phyloP scores from a whole-genome alignment of 345 rosid genomes.

The Isatis tinctoria region DNA sequence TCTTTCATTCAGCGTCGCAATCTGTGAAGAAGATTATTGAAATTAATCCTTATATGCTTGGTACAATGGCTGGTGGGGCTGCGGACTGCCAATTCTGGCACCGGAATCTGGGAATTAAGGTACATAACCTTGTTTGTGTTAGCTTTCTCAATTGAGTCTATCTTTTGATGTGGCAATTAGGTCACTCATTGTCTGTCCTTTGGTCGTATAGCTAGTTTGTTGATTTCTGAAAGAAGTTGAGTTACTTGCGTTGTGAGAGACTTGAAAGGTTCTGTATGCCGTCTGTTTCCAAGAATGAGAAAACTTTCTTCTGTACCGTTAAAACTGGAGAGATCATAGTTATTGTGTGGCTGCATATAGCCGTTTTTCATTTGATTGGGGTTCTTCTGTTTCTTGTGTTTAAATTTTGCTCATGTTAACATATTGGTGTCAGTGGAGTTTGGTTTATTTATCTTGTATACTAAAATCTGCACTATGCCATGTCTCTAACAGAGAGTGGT shows the following conservation, averaged over 20 bases:
- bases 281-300: too few species aligned
- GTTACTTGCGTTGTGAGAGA: background rate
- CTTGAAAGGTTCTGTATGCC: background rate
- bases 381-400: background rate
- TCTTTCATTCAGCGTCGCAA: conserved; percentile 51
- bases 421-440: background rate
- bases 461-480: background rate
- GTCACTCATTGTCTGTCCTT: background rate
- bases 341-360: background rate
- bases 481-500: background rate
- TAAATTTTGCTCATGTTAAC: background rate
- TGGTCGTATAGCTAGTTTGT: background rate
- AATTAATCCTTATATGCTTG: conserved; percentile 86
- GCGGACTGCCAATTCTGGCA: conserved; percentile 96
- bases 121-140: background rate
- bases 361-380: background rate
- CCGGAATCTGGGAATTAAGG: conserved; percentile 84
- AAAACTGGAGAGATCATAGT: background rate
- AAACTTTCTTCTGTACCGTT: background rate
- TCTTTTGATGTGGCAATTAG: background rate
- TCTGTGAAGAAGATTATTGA: conserved; percentile 89
- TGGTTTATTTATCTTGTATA: background rate
- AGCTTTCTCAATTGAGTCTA: background rate
- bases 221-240: background rate
- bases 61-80: conserved; percentile 96